Conservation (phyloP, 2,329 filamentous ascomycete species). For the Fusarium nodosum region DNA sequence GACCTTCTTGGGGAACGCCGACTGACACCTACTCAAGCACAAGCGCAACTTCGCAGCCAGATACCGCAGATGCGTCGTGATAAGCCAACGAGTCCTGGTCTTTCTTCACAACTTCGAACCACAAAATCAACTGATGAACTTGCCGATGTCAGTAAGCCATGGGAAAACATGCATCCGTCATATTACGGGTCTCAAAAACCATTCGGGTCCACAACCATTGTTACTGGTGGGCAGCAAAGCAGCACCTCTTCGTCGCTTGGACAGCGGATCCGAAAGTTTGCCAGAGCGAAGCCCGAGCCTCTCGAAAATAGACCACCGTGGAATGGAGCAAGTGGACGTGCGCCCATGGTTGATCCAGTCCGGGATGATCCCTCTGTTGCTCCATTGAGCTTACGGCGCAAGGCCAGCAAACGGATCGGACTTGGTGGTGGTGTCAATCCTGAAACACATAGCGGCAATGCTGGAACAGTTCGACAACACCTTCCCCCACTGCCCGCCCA, state of each 20-base stretch:
- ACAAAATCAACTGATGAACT: slow-evolving; percentile 51
- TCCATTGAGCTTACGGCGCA: slow-evolving; percentile 69
- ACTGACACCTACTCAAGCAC: slow-evolving; percentile 34
- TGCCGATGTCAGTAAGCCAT: slow-evolving; percentile 37
- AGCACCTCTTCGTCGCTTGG: slow-evolving; percentile 52
- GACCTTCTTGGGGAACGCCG: slow-evolving; percentile 39
- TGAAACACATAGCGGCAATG: slow-evolving; percentile 53
- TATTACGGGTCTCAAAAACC: slow-evolving; percentile 24
- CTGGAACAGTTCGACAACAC: slow-evolving; percentile 54
- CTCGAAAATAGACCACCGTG: slow-evolving; percentile 70
- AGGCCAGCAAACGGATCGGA: slow-evolving; percentile 60
- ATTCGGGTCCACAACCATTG: slow-evolving; percentile 48
- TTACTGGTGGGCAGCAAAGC: slow-evolving; percentile 45
- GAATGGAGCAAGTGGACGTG: slow-evolving; percentile 80
- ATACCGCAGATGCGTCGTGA: slow-evolving; percentile 68
- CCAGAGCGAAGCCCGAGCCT: slow-evolving; percentile 55
- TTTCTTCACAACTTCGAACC: slow-evolving; percentile 55
- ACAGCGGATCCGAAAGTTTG: slow-evolving; percentile 53
- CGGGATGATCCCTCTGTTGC: slow-evolving; percentile 69
- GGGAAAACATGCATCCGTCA: slow-evolving; percentile 35
- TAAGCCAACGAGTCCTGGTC: slow-evolving; percentile 61
- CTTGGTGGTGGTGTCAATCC: slow-evolving; percentile 50
- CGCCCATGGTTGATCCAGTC: slow-evolving; percentile 73
- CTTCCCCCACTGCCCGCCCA: slow-evolving; percentile 54
- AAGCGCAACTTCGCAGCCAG: slow-evolving; percentile 54